Evolutionary conservation across 768 basidiomycete species (phyloP), one percentile per base, ranked within the genome.

Genomic region (Suillus weaverae): DNA sequence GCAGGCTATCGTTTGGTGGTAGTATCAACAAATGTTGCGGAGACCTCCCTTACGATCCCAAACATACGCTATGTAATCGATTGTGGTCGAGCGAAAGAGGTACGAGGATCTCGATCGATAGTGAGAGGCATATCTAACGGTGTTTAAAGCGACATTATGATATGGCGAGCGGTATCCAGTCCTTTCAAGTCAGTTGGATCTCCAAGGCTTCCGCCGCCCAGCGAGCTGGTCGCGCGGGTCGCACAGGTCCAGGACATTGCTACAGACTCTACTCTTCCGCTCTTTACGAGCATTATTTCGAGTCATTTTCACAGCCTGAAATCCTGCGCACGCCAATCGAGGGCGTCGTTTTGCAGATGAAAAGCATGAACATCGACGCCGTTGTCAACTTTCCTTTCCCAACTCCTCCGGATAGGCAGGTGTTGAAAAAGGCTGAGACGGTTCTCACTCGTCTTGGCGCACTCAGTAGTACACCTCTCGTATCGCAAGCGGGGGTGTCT

Each of bases 311-410:
- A 0, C 80, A 86, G 64, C 97, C 97, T 2, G 97, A 99, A 76
- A 96, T 99, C 63, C 83, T 95, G 51, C 90, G 96, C 30, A 95
- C 93, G 81, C 96, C 97, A 0, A 97, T 99, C 69, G 97, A 99
- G 70, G 96, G 95, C 2, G 90, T 99, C 30, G 92, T 99, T 10
- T 81, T 99, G 38, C 96, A 98, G 76, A 98, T 99, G 97, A 99
- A 99, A 81, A 89, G 88, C 75, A 98, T 99, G 95, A 94, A 97
- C 72, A 97, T 99, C 64, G 95, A 99, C 71, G 84, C 94, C 1
- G 94, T 99, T 44, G 83, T 94, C 70, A 99, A 99, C 79, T 99
- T 99, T 76, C 97, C 97, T 18, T 99, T 99, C 78, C 97, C 97
- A 1, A 98, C 97, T 0, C 91, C 97, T 16, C 97, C 97, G 0